phyloP scores from a whole-genome alignment of 805 yeast species.

The Ogataea naganishii region DNA sequence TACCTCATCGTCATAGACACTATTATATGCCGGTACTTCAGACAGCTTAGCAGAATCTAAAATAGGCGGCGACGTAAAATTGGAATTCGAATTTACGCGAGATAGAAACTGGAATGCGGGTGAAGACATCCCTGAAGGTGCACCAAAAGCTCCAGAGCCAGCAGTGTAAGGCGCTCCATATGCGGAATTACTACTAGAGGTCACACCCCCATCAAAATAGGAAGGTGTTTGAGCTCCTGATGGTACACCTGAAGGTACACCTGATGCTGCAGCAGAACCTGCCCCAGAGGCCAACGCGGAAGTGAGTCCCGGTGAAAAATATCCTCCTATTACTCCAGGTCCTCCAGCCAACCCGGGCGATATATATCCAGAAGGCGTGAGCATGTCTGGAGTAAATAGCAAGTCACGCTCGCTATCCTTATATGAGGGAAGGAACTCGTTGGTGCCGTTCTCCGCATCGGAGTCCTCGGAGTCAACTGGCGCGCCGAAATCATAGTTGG shows the following conservation, averaged over 20 bases:
- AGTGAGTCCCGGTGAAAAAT: background rate
- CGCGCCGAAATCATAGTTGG: slow-evolving; percentile 7
- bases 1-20: slow-evolving; percentile 20
- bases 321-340: background rate
- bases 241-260: slow-evolving; percentile 1
- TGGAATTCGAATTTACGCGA: slow-evolving; percentile 9
- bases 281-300: too few relatives aligned
- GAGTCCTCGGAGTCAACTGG: slow-evolving; percentile 10
- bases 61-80: slow-evolving; percentile 1
- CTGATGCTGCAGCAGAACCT: too few relatives aligned
- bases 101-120: slow-evolving; percentile 15
- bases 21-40: slow-evolving; percentile 18
- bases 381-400: slow-evolving; percentile 11
- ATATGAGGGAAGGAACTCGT: slow-evolving; percentile 16
- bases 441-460: slow-evolving; percentile 4
- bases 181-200: background rate
- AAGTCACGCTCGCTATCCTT: slow-evolving; percentile 13
- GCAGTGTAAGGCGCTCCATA: background rate
- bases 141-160: slow-evolving; percentile 19
- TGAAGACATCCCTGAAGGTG: slow-evolving; percentile 23
- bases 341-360: slow-evolving; percentile 5
- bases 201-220: slow-evolving; percentile 5
- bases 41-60: slow-evolving; percentile 4
- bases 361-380: slow-evolving; percentile 6
- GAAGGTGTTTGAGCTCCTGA: slow-evolving; percentile 9